These are phyloP conservation scores for Isabelozyma pseudorhagii DNA, from an alignment of 805 yeast genomes.

Conservation along the genomic window DNA sequence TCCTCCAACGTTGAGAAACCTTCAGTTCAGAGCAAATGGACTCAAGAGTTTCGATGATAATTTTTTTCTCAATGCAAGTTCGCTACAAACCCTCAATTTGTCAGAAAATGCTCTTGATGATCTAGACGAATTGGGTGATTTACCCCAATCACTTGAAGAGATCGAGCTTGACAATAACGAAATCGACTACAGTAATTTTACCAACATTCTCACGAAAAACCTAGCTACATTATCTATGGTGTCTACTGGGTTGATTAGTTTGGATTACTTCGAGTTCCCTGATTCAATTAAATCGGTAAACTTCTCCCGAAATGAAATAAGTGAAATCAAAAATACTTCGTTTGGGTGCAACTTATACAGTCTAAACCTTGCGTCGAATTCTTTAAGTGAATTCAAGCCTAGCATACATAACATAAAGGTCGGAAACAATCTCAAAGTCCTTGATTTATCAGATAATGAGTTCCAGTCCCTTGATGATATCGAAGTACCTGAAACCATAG, in stretches of 20 bases:
- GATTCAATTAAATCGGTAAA: slow-evolving; percentile 9
- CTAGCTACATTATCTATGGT: slow-evolving; percentile 14
- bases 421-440: neutral
- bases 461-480: neutral
- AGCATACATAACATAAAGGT: neutral
- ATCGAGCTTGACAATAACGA: slow-evolving; percentile 16
- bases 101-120: slow-evolving; percentile 18
- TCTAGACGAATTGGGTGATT: slow-evolving; percentile 18
- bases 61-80: slow-evolving; percentile 8
- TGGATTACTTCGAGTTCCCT: slow-evolving; percentile 13
- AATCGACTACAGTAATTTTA: slow-evolving; percentile 13
- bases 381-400: neutral
- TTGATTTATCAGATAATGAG: neutral
- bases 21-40: slow-evolving; percentile 11
- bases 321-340: slow-evolving; percentile 7
- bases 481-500: neutral
- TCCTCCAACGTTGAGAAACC: slow-evolving; percentile 10
- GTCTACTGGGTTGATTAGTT: slow-evolving; percentile 15
- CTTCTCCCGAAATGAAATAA: slow-evolving; percentile 13
- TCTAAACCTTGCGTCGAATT: slow-evolving; percentile 2
- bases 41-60: slow-evolving; percentile 9
- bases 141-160: slow-evolving; percentile 12
- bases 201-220: slow-evolving; percentile 14
- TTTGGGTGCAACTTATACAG: slow-evolving; percentile 8
- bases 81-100: slow-evolving; percentile 8